These are phyloP conservation scores for Nigrospora sphaerica DNA, from an alignment of 2,329 filamentous ascomycete genomes.

Conservation along the genomic window DNA sequence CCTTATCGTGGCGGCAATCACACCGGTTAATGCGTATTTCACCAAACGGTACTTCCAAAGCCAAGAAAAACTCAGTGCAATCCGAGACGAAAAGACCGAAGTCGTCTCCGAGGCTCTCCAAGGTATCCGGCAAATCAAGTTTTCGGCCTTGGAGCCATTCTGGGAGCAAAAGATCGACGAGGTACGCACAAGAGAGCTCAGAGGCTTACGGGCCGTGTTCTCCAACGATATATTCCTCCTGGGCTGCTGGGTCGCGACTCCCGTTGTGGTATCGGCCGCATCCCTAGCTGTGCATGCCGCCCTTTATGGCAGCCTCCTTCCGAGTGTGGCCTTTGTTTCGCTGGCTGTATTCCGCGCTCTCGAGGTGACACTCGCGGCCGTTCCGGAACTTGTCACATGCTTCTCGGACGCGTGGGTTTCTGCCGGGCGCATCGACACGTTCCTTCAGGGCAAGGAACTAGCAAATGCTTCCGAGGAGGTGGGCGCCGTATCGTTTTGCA, in stretches of 20 bases:
- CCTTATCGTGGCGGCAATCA: slow-evolving; percentile 52
- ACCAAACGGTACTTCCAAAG: slow-evolving; percentile 57
- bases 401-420: slow-evolving; percentile 69
- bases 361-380: slow-evolving; percentile 60
- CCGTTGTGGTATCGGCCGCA: slow-evolving; percentile 64
- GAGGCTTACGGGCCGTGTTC: slow-evolving; percentile 60
- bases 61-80: slow-evolving; percentile 66
- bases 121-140: slow-evolving; percentile 79
- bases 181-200: slow-evolving; percentile 60
- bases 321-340: slow-evolving; percentile 73
- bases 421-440: slow-evolving; percentile 62
- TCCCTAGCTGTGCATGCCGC: slow-evolving; percentile 63
- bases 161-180: slow-evolving; percentile 66
- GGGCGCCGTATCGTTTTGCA: slow-evolving; percentile 55
- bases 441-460: slow-evolving; percentile 61
- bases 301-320: slow-evolving; percentile 53
- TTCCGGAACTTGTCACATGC: slow-evolving; percentile 70
- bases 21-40: slow-evolving; percentile 62
- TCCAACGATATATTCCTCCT: slow-evolving; percentile 55
- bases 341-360: slow-evolving; percentile 67
- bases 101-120: slow-evolving; percentile 70
- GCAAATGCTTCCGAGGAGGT: slow-evolving; percentile 46
- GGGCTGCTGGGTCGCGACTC: slow-evolving; percentile 65
- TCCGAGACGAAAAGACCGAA: slow-evolving; percentile 66
- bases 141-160: slow-evolving; percentile 66